Base-by-base conservation (phyloP, 1,139 yeast species). In the Magnusiomyces magnusii region DNA sequence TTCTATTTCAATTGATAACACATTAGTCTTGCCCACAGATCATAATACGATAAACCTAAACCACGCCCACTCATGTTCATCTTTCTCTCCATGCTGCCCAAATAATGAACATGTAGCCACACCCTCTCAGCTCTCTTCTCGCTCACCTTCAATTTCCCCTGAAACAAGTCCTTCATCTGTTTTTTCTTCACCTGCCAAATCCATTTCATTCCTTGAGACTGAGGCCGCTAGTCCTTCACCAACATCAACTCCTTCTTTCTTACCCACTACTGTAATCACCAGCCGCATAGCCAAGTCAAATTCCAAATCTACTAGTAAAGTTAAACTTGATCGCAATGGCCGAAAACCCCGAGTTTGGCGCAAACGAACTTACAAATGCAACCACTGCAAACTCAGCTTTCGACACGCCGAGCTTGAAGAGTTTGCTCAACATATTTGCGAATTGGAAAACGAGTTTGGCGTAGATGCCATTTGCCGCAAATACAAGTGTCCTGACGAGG, bases 331-430 rank as follows among this genome's bases (percentile, higher is more conserved):
- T 60, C 64, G 63, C 59, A 68, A 68, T 47, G 71, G 71, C 19
- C 66, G 71, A 44, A 64, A 65, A 54, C 69, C 67, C 39, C 61
- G 71, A 15, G 63, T 66, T 51, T 68, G 69, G 68, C 62, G 64
- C 39, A 68, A 68, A 60, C 63, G 70, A 23, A 62, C 63, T 57
- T 68, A 67, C 64, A 63, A 66, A 54, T 68, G 71, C 63, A 61
- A 65, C 50, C 71, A 68, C 61, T 68, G 71, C 58, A 59, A 63
- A 36, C 62, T 60, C 47, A 61, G 60, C 31, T 68, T 67, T 58
- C 49, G 27, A 3, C 49, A 44, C 27, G 62, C 65, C 21, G 66
- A 66, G 47, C 62, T 68, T 56, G 65, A 63, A 31, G 57, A 55
- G 39, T 68, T 67, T 57, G 69, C 69, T 1, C 52, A 57, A 39